Base-by-base conservation (phyloP, 345 rosid species). In the Tarenaya hassleriana region DNA sequence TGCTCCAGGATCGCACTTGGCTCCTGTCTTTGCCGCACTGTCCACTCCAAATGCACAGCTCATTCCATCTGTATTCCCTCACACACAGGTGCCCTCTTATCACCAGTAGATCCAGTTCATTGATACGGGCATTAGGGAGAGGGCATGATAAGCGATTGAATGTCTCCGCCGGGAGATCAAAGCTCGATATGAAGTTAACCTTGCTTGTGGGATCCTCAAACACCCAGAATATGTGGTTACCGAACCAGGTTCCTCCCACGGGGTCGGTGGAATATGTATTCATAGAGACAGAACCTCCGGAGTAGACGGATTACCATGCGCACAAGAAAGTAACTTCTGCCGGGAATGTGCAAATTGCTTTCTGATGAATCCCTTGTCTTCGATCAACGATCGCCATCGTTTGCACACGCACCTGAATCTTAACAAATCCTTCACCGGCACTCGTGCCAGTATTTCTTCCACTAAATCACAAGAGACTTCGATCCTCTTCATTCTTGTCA, bases 131-230 rank as follows among this genome's bases (percentile, higher is more conserved):
- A n/a, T n/a, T n/a, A n/a, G n/a, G n/a, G n/a, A n/a, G n/a, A n/a
- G 49, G 49, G n/a, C 49, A 27, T 44, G 32, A 32, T 11, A 8
- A 44, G 52, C 16, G 10, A 21, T 47, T 47, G 37, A 29, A 47
- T 47, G 11, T 47, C 20, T 47, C 37, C 16, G 37, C 27, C 37
- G 1, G 19, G 18, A 48, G 11, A 48, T 16, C 18, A 16, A 48
- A 48, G 39, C 21, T 31, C 39, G 33, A 16, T n/a, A 48, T 48
- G 13, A 8, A 5, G 4, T 5, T 9, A 31, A 14, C 21, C 15
- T 10, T 3, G 1, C 7, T 6, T 10, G 5, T 10, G n/a, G 5
- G 4, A 20, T 45, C 16, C 19, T 0, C 19, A 1, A 19, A 29
- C 49, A 1, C n/a, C 38, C 52, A 16, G 20, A 1, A 48, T 8